Evolutionary conservation across 345 rosid genomes (phyloP), one percentile per base, ranked within the genome.

Genomic region (Theobroma cacao): DNA sequence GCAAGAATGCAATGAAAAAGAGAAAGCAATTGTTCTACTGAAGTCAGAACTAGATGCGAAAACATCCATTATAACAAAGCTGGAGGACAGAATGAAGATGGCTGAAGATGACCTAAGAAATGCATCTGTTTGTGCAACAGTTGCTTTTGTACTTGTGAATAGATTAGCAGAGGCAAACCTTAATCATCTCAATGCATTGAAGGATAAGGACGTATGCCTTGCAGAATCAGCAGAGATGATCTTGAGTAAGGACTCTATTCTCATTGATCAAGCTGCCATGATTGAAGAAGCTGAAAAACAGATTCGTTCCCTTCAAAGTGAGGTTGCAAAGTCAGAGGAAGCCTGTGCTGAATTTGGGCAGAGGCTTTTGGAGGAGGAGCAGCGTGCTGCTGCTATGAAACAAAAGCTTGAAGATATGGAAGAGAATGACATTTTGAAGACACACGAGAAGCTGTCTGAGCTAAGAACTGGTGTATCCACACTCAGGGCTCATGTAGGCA

Each of bases 1-100:
- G 88, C 93, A 86, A 81, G 98, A 91, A 79, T 89, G 87, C 82
- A 80, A 81, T 75, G 95, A 91, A 81, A 96, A 89, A 76, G 98
- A 94, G 84, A 84, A 77, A 69, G 88, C 90, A 80, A 84, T 85
- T 82, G 79, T 82, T 71, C 79, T 78, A 53, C 77, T 96, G 88
- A 86, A 75, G 72, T 89, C 96, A 74, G 87, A 85, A 75, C 82
- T 92, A 84, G 72, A 83, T 74, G 79, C 76, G 47, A 89, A 88
- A 86, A 71, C 85, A 79, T 83, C 86, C 69, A 74, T 76, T 66
- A 60, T 90, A 38, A 75, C 62, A 30, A 83, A 82, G 88, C 86
- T 91, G 80, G 93, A 88, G 81, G 83, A 90, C 76, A 82, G 80
- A 83, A 77, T 91, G 75, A 90, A 91, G 82, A 80, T 83, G 80